phyloP scores from a whole-genome alignment of 2,329 filamentous ascomycete species.

The Apiospora aurea region DNA sequence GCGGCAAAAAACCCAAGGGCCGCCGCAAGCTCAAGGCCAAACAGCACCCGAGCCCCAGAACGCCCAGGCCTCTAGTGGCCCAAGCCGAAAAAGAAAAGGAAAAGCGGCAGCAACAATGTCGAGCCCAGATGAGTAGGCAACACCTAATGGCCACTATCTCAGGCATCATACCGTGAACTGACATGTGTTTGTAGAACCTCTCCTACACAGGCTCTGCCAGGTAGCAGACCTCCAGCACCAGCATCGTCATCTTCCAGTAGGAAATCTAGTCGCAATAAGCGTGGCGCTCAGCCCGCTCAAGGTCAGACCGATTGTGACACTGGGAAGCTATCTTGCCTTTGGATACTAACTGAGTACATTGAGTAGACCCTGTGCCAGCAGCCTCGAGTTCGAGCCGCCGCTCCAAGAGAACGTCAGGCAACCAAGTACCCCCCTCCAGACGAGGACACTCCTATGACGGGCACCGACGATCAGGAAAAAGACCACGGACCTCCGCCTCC shows the following conservation, averaged over 20 bases:
- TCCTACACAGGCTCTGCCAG: conserved; percentile 69
- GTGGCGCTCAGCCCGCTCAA: conserved; percentile 56
- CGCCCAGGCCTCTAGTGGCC: conserved; percentile 45
- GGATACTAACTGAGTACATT: background rate
- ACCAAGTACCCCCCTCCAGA: conserved; percentile 54
- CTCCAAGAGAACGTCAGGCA: conserved; percentile 60
- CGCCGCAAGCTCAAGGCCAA: conserved; percentile 29
- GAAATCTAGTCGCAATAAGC: conserved; percentile 77
- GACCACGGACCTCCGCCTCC: conserved; percentile 50
- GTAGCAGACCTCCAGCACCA: conserved; percentile 55
- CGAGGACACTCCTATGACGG: conserved; percentile 75
- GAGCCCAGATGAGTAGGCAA: conserved; percentile 67
- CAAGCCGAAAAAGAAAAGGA: conserved; percentile 64
- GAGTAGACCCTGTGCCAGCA: conserved; percentile 45
- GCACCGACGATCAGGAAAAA: conserved; percentile 64
- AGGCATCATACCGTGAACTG: background rate
- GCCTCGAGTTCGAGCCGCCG: conserved; percentile 50
- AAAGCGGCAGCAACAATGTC: conserved; percentile 74
- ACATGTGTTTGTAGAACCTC: conserved; percentile 56
- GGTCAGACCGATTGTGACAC: conserved; percentile 42
- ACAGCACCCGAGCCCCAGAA: conserved; percentile 40
- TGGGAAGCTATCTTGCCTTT: background rate
- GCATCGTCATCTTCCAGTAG: conserved; percentile 72
- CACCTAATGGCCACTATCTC: conserved; percentile 18
- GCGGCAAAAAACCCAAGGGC: conserved; percentile 70